Evolutionary conservation across 768 basidiomycete genomes (phyloP), one percentile per base, ranked within the genome.

Genomic region (Lactarius psammicola): DNA sequence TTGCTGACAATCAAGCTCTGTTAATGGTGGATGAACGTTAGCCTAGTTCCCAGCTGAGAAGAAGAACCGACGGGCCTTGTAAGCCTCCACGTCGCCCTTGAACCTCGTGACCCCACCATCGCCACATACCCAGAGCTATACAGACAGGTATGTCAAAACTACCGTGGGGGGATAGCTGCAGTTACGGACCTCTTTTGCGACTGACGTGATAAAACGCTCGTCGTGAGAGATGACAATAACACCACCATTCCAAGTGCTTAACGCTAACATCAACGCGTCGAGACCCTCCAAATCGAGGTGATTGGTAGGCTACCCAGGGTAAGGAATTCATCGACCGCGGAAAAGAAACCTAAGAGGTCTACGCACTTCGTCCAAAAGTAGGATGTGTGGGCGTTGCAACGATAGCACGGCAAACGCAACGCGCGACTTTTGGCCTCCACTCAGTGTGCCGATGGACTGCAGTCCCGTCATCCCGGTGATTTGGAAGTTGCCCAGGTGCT

Each of bases 231-330:
- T 94, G 69, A 94, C 81, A 68, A 96, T 95, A 8, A 95, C 92
- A 34, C 94, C 94, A 10, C 94, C 94, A 70, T 93, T 94, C 91
- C 90, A 95, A 13, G 79, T 78, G 67, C 82, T 80, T 67, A 92
- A 73, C 5, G 93, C 97, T 4, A 82, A 76, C 89, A 98, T 97
- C 60, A 98, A 80, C 1, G 95, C 97, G 73, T 99, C 97, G 60
- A 98, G 83, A 84, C 96, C 96, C 87, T 94, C 92, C 66, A 95
- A 94, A 89, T 96, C 95, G 73, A 95, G 80, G 78, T 96, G 95
- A 81, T 96, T 96, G 71, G 94, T 94, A 63, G 94, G 94, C 89
- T 90, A 49, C 30, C 56, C 23, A 55, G 46, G 36, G 38, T 61
- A 40, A n/a, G 44, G 23, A 57, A 42, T 69, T 58, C 3, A 33